phyloP scores from a whole-genome alignment of 2,329 filamentous ascomycete genomes.

The Dothideomycetidae sp. region DNA sequence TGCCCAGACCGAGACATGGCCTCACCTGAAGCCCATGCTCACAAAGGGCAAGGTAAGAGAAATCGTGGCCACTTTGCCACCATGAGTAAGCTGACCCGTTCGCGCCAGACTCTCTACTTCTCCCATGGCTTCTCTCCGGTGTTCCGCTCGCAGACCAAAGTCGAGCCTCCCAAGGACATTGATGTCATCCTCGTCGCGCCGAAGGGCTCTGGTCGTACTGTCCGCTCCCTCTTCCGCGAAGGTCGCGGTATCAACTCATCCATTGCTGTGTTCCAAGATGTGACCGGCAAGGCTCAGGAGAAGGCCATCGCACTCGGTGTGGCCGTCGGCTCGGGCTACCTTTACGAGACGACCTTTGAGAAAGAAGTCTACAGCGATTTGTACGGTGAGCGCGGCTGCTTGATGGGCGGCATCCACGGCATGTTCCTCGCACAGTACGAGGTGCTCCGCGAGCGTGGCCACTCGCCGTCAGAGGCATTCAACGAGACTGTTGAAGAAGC shows the following conservation, averaged over 20 bases:
- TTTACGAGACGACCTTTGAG: conserved; percentile 99
- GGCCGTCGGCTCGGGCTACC: conserved; percentile 92
- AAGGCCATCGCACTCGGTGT: conserved; percentile 94
- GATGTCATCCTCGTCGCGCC: conserved; percentile 99
- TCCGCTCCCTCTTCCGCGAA: conserved; percentile 97
- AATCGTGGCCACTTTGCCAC: not conserved
- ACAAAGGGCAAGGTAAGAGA: conserved; percentile 85
- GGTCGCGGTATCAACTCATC: conserved; percentile 99
- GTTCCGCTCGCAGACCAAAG: conserved; percentile 99
- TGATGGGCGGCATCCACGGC: conserved; percentile 99
- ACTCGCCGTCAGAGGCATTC: conserved; percentile 96
- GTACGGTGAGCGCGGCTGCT: conserved; percentile 98
- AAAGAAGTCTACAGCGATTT: conserved; percentile 99
- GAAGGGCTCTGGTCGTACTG: conserved; percentile 97
- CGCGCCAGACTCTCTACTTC: conserved; percentile 85
- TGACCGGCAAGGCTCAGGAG: conserved; percentile 95
- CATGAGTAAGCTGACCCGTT: conserved; percentile 11
- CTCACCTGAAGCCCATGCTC: conserved; percentile 91
- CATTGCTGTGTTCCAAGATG: conserved; percentile 95
- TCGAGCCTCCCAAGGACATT: conserved; percentile 87
- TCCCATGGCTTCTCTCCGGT: conserved; percentile 99
- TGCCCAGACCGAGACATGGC: conserved; percentile 98
- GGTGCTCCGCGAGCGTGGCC: conserved; percentile 95
- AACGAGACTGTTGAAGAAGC: conserved; percentile 99
- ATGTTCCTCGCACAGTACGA: conserved; percentile 99